Percentiles rank a stretch among this genome's conserved stretches.
Conservation (phyloP, 2,329 filamentous ascomycete species). For the Neonectria coccinea region DNA sequence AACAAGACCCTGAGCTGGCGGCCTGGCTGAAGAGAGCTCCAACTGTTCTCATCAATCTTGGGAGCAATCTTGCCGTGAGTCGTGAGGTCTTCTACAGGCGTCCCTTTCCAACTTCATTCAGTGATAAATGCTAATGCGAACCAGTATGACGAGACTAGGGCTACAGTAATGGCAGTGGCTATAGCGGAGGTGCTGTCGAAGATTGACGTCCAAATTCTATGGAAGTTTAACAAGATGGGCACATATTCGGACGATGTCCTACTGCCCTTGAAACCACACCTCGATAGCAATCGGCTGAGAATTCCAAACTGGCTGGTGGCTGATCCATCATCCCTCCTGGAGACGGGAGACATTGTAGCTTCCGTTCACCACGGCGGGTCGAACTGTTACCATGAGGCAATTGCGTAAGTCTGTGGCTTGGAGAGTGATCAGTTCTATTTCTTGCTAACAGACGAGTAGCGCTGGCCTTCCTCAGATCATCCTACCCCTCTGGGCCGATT, state of each 20-base stretch:
- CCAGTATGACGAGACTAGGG: conserved; percentile 6
- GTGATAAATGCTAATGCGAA: no score
- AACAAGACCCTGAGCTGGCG: conserved; percentile 56
- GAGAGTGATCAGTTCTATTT: not conserved
- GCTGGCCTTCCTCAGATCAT: conserved; percentile 60
- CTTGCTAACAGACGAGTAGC: conserved; percentile 37
- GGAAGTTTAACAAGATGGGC: conserved; percentile 45
- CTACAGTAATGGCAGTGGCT: conserved; percentile 35
- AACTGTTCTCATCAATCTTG: conserved; percentile 62
- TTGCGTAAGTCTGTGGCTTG: conserved; percentile 50
- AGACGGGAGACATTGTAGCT: conserved; percentile 50
- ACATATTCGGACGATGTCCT: conserved; percentile 32
- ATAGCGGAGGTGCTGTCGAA: conserved; percentile 42
- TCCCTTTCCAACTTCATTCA: no score
- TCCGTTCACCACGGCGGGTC: conserved; percentile 56
- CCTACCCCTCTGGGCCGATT: conserved; percentile 59
- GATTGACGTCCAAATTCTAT: conserved; percentile 48
- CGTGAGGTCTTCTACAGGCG: no score
- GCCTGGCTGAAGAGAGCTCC: conserved; percentile 56
- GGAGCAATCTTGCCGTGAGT: conserved; percentile 48
- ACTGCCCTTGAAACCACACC: conserved; percentile 28
- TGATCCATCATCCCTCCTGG: conserved; percentile 50
- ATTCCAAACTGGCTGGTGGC: conserved; percentile 47
- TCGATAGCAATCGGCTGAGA: conserved; percentile 37
- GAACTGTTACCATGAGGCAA: conserved; percentile 58